phyloP scores from a whole-genome alignment of 2,329 filamentous ascomycete genomes.

The Calonectria henricotiae region DNA sequence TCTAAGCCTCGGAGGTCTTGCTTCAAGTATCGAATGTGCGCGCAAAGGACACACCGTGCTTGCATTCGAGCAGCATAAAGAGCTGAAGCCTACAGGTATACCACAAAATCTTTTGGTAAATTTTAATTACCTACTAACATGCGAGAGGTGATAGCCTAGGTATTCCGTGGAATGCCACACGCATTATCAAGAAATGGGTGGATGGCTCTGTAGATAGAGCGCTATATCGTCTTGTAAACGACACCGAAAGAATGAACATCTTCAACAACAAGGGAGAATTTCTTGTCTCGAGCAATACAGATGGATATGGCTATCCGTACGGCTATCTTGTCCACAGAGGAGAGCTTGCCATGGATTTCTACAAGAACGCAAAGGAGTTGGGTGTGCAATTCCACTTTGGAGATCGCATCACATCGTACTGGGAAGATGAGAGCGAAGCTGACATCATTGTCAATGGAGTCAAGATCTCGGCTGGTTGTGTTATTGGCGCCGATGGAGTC shows the following conservation, averaged over 20 bases:
- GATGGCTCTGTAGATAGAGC: background rate
- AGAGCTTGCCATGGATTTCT: conserved; percentile 11
- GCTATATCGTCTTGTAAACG: background rate
- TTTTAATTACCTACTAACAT: background rate
- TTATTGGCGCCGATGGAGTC: conserved; percentile 10
- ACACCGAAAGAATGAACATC: conserved; percentile 2
- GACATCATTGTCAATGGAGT: background rate
- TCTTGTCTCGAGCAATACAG: background rate
- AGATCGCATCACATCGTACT: background rate
- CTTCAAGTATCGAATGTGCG: conserved; percentile 1
- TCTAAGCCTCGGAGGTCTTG: background rate
- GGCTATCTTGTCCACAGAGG: conserved; percentile 17
- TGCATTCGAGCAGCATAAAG: conserved; percentile 8
- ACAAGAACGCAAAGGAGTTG: conserved; percentile 3
- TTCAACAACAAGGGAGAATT: background rate
- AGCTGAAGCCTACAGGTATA: conserved; percentile 9
- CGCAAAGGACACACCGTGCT: background rate
- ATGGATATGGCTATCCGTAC: background rate
- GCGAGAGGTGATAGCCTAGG: background rate
- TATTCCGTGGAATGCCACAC: background rate
- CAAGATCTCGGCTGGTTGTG: conserved; percentile 10
- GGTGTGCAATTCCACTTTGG: conserved; percentile 10
- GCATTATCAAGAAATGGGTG: background rate
- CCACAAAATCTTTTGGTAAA: background rate
- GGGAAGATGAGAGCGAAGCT: background rate